Conservation (phyloP, 768 basidiomycete species). For the Clavaria fumosa region DNA sequence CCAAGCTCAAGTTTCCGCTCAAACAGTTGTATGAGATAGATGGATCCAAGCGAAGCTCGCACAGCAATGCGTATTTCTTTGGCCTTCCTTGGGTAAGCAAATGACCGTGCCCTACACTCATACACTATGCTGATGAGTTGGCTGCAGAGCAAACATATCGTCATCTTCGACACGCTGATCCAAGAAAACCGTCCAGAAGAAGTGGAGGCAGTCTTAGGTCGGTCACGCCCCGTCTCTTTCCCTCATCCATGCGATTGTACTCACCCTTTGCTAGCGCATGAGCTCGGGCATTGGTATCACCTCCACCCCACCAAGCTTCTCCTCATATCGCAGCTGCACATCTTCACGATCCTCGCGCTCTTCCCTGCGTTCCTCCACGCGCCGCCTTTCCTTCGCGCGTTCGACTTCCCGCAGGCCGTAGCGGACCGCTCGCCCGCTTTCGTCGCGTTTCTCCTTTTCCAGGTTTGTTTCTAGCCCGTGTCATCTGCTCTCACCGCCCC, state of each 20-base stretch:
- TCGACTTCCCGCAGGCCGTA: slow-evolving; percentile 58
- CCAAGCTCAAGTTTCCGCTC: slow-evolving; percentile 80
- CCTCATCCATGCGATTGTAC: slow-evolving; percentile 1
- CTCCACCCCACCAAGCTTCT: slow-evolving; percentile 85
- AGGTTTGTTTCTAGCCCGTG: slow-evolving; percentile 22
- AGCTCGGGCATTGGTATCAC: slow-evolving; percentile 49
- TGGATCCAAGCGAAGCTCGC: slow-evolving; percentile 88
- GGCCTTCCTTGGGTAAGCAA: slow-evolving; percentile 77
- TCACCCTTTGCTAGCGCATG: neutral
- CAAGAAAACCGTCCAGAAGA: slow-evolving; percentile 81
- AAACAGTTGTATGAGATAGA: slow-evolving; percentile 95
- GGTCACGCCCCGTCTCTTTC: slow-evolving; percentile 9
- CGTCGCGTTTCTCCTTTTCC: slow-evolving; percentile 77
- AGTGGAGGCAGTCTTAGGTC: slow-evolving; percentile 90
- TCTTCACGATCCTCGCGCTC: slow-evolving; percentile 70
- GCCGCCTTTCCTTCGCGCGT: slow-evolving; percentile 61
- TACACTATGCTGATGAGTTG: neutral
- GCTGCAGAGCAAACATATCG: slow-evolving; percentile 77
- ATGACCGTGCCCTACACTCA: too few species aligned
- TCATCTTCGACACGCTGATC: slow-evolving; percentile 95
- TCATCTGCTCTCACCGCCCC: slow-evolving; percentile 1
- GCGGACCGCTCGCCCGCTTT: slow-evolving; percentile 62
- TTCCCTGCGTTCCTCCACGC: slow-evolving; percentile 86
- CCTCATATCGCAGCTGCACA: slow-evolving; percentile 72
- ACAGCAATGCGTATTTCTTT: slow-evolving; percentile 98